A percentile compares a stretch with the other conserved stretches of the same genome.
Conservation (phyloP, 768 basidiomycete genomes). For the Panaeolus cyanescens region DNA sequence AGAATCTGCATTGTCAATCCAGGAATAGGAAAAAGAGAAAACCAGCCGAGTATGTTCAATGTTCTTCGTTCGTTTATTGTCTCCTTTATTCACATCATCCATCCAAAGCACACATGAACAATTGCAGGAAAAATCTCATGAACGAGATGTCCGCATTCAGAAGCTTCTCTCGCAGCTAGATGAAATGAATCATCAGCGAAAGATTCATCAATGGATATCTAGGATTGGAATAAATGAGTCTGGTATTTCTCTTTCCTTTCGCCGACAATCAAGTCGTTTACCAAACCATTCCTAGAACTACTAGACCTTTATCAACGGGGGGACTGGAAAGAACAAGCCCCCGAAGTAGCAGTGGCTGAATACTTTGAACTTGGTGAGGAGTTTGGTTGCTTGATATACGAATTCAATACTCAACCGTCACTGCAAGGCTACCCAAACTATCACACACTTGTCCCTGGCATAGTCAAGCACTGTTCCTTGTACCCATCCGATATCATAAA, state of each 20-base stretch:
- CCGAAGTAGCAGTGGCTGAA: slow-evolving; percentile 36
- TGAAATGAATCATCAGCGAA: slow-evolving; percentile 37
- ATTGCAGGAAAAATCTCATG: slow-evolving; percentile 44
- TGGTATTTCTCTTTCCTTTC: too few relatives aligned
- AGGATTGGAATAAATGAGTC: slow-evolving; percentile 13
- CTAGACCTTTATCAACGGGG: slow-evolving; percentile 15
- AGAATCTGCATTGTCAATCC: slow-evolving; percentile 46
- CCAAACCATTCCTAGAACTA: slow-evolving; percentile 3
- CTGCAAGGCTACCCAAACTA: neutral
- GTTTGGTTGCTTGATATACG: neutral
- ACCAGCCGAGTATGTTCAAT: slow-evolving; percentile 49
- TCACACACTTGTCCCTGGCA: slow-evolving; percentile 38
- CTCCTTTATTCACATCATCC: neutral
- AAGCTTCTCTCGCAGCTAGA: slow-evolving; percentile 46
- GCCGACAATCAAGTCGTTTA: too few relatives aligned
- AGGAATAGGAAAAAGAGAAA: slow-evolving; percentile 58
- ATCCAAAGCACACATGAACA: slow-evolving; percentile 53
- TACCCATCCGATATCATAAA: slow-evolving; percentile 53
- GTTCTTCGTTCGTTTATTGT: neutral
- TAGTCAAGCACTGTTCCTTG: slow-evolving; percentile 48
- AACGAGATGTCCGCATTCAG: slow-evolving; percentile 49
- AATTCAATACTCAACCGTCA: neutral
- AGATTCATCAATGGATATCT: slow-evolving; percentile 43
- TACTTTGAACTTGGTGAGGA: slow-evolving; percentile 35
- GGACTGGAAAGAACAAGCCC: slow-evolving; percentile 30